Conservation (phyloP, 2,329 filamentous ascomycete genomes). For the Aspergillus jensenii region DNA sequence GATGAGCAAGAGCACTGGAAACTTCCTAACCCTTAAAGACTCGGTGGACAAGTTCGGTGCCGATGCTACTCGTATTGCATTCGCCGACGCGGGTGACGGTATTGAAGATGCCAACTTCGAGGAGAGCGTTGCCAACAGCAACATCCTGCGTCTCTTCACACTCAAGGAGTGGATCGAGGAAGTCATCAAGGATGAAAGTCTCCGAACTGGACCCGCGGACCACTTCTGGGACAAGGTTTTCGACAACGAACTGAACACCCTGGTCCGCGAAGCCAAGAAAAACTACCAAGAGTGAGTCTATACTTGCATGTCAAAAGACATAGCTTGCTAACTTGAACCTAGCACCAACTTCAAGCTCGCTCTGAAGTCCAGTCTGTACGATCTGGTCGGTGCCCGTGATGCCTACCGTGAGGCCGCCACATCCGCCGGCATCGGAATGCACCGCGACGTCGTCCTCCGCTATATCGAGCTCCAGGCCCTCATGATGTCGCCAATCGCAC, state of each 20-base stretch:
- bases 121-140: constrained; percentile 88
- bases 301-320: not conserved
- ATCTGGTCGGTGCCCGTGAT: constrained; percentile 84
- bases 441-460: constrained; percentile 72
- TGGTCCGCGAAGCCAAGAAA: constrained; percentile 74
- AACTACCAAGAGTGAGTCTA: constrained; percentile 68
- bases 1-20: constrained; percentile 97
- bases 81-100: constrained; percentile 91
- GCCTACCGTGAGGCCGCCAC: constrained; percentile 83
- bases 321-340: constrained; percentile 17
- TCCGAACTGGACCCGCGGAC: constrained; percentile 74
- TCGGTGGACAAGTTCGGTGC: constrained; percentile 90
- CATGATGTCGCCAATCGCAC: constrained; percentile 78
- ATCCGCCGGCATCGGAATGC: constrained; percentile 79
- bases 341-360: constrained; percentile 79
- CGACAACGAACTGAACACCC: constrained; percentile 84
- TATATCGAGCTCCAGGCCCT: constrained; percentile 87
- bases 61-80: constrained; percentile 84
- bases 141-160: constrained; percentile 79
- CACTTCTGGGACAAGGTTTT: constrained; percentile 86
- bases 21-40: constrained; percentile 89
- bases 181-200: constrained; percentile 68
- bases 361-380: constrained; percentile 84
- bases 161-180: constrained; percentile 93
- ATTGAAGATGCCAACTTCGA: constrained; percentile 97